phyloP scores from a whole-genome alignment of 140 eudicot genomes.

The Ambrosia hybrid region DNA sequence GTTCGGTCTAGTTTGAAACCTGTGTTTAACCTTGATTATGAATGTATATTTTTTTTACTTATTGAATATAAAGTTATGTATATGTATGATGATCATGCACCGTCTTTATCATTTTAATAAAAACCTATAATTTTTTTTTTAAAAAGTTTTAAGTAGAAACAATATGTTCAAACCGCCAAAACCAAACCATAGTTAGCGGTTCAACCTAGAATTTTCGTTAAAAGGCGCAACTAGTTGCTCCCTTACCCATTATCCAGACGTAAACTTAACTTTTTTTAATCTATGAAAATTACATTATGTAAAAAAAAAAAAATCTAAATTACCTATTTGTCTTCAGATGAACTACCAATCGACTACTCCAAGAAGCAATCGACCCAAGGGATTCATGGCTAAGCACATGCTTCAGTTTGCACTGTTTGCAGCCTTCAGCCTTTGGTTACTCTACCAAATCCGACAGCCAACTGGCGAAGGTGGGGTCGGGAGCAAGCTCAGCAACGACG shows the following conservation, averaged over 20 bases:
- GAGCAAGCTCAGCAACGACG: conserved; percentile 21
- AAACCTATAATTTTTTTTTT: too few species aligned
- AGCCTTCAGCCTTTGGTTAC: conserved; percentile 43
- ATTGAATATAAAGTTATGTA: neutral
- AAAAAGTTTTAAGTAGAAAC: too few species aligned
- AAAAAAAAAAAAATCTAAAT: too few species aligned
- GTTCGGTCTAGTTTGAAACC: neutral
- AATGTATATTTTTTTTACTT: too few species aligned
- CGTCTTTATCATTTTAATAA: neutral
- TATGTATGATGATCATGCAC: neutral
- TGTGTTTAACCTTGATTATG: too few species aligned
- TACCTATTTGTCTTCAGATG: conserved; percentile 9
- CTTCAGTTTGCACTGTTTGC: conserved; percentile 33
- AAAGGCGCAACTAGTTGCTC: too few species aligned
- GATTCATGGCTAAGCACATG: conserved; percentile 8
- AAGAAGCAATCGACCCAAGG: conserved; percentile 31
- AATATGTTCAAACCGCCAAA: too few species aligned
- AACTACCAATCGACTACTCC: conserved; percentile 35
- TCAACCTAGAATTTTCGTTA: too few species aligned
- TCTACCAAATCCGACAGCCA: conserved; percentile 35
- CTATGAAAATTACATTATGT: too few species aligned
- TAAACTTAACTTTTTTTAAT: too few species aligned
- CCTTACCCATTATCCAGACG: too few species aligned
- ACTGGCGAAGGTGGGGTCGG: neutral
- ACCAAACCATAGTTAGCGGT: neutral